A percentile compares a stretch with the other conserved stretches of the same genome.
These are phyloP conservation scores for Dryas drummondii DNA, from an alignment of 306 rosid genomes.

Conservation along the genomic window DNA sequence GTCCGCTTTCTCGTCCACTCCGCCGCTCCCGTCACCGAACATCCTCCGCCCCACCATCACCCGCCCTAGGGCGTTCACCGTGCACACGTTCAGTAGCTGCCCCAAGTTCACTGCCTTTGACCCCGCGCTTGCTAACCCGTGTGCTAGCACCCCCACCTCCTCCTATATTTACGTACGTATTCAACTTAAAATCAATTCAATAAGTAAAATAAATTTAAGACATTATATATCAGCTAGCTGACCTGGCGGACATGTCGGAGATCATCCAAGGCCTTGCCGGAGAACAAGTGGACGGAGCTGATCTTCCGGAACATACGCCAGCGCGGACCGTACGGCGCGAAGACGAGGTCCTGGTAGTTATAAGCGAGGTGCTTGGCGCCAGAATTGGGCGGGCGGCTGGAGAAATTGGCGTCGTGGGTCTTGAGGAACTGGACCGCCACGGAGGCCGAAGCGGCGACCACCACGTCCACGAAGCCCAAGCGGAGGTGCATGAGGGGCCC, in stretches of 20 bases:
- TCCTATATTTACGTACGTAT: conserved; percentile 40
- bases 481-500: conserved; percentile 84
- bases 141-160: conserved; percentile 50
- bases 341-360: conserved; percentile 77
- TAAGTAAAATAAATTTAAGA: too few relatives aligned
- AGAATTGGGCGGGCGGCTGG: conserved; percentile 76
- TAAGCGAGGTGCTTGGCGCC: conserved; percentile 70
- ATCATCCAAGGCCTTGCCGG: conserved; percentile 74
- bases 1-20: conserved; percentile 47
- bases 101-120: conserved; percentile 46
- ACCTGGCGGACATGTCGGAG: conserved; percentile 70
- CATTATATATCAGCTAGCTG: background rate
- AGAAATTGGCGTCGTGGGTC: conserved; percentile 64
- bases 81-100: conserved; percentile 57
- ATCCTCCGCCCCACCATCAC: conserved; percentile 63
- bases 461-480: conserved; percentile 56
- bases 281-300: conserved; percentile 73
- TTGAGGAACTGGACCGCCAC: conserved; percentile 74
- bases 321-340: conserved; percentile 71
- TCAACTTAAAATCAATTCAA: too few relatives aligned
- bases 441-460: conserved; percentile 72
- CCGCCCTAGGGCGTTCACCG: conserved; percentile 61
- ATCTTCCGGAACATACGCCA: conserved; percentile 84
- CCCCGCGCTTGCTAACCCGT: conserved; percentile 42
- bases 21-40: conserved; percentile 45